phyloP scores from a whole-genome alignment of 148 eudicot species.

The Tetragonia tetragonoides region DNA sequence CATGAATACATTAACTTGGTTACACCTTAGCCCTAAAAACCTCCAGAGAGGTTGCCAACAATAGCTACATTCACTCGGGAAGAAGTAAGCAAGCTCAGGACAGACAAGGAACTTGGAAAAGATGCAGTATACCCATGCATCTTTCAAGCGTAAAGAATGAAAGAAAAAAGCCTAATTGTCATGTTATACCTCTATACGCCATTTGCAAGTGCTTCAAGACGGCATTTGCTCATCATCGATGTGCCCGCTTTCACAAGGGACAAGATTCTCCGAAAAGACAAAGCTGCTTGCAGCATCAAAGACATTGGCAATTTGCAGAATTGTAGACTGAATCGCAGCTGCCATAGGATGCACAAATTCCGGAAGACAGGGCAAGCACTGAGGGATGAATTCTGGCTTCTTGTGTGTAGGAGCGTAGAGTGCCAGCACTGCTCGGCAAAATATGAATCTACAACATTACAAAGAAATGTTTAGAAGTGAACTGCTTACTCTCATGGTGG shows the following conservation, averaged over 20 bases:
- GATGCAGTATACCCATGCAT: neutral
- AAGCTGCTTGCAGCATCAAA: constrained; percentile 56
- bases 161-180: neutral
- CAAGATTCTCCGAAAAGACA: constrained; percentile 38
- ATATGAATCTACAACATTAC: constrained; percentile 61
- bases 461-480: constrained; percentile 8
- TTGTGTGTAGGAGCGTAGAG: constrained; percentile 50
- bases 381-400: constrained; percentile 62
- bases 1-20: neutral
- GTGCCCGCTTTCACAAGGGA: constrained; percentile 22
- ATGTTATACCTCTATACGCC: neutral
- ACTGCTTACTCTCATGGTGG: neutral
- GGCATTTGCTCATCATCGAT: neutral
- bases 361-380: constrained; percentile 73
- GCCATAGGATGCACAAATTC: constrained; percentile 55
- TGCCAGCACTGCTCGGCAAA: constrained; percentile 66
- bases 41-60: neutral
- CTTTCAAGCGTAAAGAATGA: neutral
- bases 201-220: constrained; percentile 8
- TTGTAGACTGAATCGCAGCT: constrained; percentile 41
- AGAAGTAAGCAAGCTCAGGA: neutral
- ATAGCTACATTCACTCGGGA: neutral
- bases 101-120: neutral
- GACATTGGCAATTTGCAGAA: constrained; percentile 48
- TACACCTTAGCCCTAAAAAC: neutral